A percentile compares a stretch with the other conserved stretches of the same genome.
phyloP scores from a whole-genome alignment of 73 alveolate species.

The Effrenium voratum region DNA sequence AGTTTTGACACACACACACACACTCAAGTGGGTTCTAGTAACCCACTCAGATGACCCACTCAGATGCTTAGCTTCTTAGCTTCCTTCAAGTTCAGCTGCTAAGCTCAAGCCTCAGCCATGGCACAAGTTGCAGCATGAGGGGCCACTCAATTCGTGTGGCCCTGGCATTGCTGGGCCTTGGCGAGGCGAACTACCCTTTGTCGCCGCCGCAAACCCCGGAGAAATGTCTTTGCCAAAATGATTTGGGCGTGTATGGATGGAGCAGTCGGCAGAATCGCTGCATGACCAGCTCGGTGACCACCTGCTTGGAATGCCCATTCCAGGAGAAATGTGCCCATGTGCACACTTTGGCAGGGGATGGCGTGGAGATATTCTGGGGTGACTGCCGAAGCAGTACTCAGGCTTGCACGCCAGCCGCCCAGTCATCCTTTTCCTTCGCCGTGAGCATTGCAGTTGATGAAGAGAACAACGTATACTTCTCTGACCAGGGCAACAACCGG shows the following conservation, averaged over 20 bases:
- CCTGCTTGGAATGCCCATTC: constrained; percentile 48
- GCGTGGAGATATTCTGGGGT: constrained; percentile 57
- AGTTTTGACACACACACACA: too few relatives aligned
- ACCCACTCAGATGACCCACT: too few relatives aligned
- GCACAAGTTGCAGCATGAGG: too few relatives aligned
- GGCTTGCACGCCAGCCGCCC: constrained; percentile 6
- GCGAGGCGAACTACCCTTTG: neutral
- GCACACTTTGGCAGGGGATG: constrained; percentile 38
- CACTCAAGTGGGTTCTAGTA: too few relatives aligned
- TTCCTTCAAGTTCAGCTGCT: too few relatives aligned
- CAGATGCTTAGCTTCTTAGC: too few relatives aligned
- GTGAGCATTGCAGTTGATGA: constrained; percentile 71
- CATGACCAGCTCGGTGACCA: constrained; percentile 38
- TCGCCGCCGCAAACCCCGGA: constrained; percentile 7
- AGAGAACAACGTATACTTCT: constrained; percentile 46
- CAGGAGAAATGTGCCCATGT: constrained; percentile 18
- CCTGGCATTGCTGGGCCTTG: neutral
- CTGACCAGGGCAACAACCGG: constrained; percentile 71
- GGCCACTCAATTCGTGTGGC: too few relatives aligned
- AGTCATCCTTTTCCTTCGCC: constrained; percentile 54
- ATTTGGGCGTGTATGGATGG: constrained; percentile 22
- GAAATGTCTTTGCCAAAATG: constrained; percentile 12
- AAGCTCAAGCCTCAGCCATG: too few relatives aligned
- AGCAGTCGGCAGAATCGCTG: constrained; percentile 60
- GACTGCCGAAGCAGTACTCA: constrained; percentile 52